Evolutionary conservation across 805 yeast genomes (phyloP).

Genomic region (Kluyveromyces siamensis): DNA sequence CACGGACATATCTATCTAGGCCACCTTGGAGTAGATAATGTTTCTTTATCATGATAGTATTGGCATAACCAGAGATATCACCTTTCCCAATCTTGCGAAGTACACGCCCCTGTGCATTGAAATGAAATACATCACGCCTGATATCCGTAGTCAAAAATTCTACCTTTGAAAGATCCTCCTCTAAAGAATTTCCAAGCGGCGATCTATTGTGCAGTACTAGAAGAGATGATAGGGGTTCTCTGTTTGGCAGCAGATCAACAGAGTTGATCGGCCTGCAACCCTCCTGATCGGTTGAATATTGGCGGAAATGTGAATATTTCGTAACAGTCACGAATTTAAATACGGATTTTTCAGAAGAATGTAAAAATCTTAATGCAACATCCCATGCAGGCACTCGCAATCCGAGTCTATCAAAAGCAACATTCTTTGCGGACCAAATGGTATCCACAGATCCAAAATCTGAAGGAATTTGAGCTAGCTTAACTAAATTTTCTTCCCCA

Average conservation of each 20-base stretch:
- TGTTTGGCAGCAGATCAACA: conserved; percentile 24
- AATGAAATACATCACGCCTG: conserved; percentile 53
- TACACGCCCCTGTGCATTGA: conserved; percentile 42
- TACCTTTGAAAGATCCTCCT: conserved; percentile 16
- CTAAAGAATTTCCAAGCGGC: conserved; percentile 15
- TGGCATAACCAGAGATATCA: conserved; percentile 52
- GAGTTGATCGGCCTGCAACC: conserved; percentile 46
- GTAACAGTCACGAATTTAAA: conserved; percentile 57
- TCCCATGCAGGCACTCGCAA: conserved; percentile 76
- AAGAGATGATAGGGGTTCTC: conserved; percentile 21
- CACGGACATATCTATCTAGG: conserved; percentile 77
- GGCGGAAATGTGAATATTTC: conserved; percentile 44
- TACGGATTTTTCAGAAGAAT: conserved; percentile 27
- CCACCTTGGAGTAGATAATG: conserved; percentile 68
- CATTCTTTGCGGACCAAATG: conserved; percentile 71
- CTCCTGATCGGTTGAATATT: conserved; percentile 61
- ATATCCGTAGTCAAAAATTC: conserved; percentile 65
- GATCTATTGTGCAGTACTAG: conserved; percentile 7
- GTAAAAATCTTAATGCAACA: conserved; percentile 41
- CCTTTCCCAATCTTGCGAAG: conserved; percentile 71
- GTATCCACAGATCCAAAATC: conserved; percentile 21
- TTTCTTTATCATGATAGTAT: conserved; percentile 18
- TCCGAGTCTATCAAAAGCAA: conserved; percentile 69
- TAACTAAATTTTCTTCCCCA: conserved; percentile 62
- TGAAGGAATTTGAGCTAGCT: conserved; percentile 19